Percentiles rank a stretch among this genome's conserved stretches.
Evolutionary conservation across 495 filamentous ascomycete species (phyloP).

Genomic region (Aspergillus olivimuriae): DNA sequence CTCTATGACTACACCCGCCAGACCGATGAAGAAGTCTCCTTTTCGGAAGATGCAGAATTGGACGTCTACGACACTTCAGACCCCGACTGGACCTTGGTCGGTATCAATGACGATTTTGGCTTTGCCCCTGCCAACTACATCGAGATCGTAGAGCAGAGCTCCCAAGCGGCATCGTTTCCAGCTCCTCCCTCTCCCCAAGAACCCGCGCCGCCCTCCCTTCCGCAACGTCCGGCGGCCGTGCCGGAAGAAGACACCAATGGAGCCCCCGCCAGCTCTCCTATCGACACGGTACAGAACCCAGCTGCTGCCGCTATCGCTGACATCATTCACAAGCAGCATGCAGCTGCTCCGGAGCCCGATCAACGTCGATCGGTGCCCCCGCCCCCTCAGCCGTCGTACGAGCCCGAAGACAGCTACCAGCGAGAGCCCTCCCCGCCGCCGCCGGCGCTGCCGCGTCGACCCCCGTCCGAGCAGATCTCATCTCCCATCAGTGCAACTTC

Average conservation of each 20-base stretch:
- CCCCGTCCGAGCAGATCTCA: conserved; percentile 52
- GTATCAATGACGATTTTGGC: conserved; percentile 76
- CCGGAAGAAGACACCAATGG: conserved; percentile 17
- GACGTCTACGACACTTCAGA: conserved; percentile 85
- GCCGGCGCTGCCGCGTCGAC: conserved; percentile 63
- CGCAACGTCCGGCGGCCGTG: conserved; percentile 26
- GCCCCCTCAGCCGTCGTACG: conserved; percentile 36
- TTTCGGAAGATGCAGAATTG: conserved; percentile 80
- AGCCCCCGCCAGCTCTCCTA: conserved; percentile 20
- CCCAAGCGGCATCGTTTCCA: conserved; percentile 18
- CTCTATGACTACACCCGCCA: conserved; percentile 95
- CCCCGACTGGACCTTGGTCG: conserved; percentile 94
- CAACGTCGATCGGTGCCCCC: conserved; percentile 29
- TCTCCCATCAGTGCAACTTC: conserved; percentile 48
- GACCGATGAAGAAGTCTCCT: conserved; percentile 96
- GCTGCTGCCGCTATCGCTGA: conserved; percentile 67
- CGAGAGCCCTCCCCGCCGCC: conserved; percentile 53
- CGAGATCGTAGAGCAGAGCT: conserved; percentile 47
- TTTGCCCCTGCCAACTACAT: conserved; percentile 99
- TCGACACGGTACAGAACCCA: conserved; percentile 49
- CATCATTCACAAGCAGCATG: conserved; percentile 56
- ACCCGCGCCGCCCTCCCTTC: conserved; percentile 31
- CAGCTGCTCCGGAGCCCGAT: conserved; percentile 21
- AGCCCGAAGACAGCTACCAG: conserved; percentile 47
- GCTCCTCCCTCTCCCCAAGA: conserved; percentile 24